Conservation (phyloP, 768 basidiomycete genomes). For the Rhodotorula graminis region DNA sequence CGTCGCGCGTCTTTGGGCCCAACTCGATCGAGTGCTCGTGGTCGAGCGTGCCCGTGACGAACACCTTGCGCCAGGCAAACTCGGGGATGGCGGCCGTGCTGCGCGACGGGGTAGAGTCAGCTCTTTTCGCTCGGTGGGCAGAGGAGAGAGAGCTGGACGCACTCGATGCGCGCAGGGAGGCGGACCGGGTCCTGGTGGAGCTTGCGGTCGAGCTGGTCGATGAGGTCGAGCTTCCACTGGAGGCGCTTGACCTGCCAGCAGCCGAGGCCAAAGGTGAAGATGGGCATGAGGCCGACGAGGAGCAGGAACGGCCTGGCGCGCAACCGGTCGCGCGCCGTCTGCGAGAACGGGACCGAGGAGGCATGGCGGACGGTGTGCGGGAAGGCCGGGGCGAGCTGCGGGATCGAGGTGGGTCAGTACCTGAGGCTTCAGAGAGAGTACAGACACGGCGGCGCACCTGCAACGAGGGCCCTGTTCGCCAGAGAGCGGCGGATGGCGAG, state of each 20-base stretch:
- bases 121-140: too few species aligned
- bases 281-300: conserved; percentile 51
- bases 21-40: conserved; percentile 71
- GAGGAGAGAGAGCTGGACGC: conserved; percentile 37
- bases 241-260: conserved; percentile 89
- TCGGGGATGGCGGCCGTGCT: conserved; percentile 75
- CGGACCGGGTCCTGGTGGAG: conserved; percentile 69
- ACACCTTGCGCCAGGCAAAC: conserved; percentile 80
- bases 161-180: conserved; percentile 85
- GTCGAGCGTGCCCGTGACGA: conserved; percentile 71
- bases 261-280: conserved; percentile 86
- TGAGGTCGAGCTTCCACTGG: conserved; percentile 89
- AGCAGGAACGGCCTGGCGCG: conserved; percentile 32
- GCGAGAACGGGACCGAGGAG: conserved; percentile 17
- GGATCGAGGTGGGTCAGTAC: too few species aligned
- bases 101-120: not conserved
- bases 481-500: not conserved
- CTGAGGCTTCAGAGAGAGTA: not conserved
- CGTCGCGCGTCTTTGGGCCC: conserved; percentile 80
- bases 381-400: not conserved
- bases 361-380: conserved; percentile 7
- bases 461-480: not conserved
- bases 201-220: conserved; percentile 89
- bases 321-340: conserved; percentile 25
- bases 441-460: not conserved